Evolutionary conservation across 352 stramenopile species (phyloP).

Genomic region (Hyaloperonospora brassicae): DNA sequence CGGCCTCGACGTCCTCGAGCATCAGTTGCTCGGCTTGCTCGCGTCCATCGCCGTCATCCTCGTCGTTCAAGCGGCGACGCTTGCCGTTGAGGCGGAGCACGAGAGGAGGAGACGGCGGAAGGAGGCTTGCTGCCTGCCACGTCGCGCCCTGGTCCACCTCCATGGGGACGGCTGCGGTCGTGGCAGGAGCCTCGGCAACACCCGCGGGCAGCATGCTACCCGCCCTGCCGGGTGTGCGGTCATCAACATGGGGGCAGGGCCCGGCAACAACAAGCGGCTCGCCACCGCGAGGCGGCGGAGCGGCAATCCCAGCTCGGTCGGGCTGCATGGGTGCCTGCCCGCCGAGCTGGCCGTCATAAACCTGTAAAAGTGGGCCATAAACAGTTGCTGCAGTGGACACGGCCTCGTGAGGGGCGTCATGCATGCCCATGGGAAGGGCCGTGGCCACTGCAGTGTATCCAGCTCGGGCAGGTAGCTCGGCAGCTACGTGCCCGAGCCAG

Average conservation of each 20-base stretch:
- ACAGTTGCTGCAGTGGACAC: not conserved
- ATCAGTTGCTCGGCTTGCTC: no score
- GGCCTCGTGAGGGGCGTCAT: not conserved
- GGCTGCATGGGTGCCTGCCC: not conserved
- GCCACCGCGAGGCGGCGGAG: not conserved
- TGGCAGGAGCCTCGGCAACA: not conserved
- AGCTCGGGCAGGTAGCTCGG: no score
- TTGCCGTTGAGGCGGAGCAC: no score
- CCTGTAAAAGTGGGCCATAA: not conserved
- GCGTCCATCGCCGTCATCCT: no score
- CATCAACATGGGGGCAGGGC: not conserved
- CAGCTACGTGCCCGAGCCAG: no score
- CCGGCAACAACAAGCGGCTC: not conserved
- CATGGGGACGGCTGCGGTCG: not conserved
- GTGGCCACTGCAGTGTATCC: no score
- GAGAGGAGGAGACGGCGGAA: not conserved
- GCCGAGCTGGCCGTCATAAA: not conserved
- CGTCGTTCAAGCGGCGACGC: no score
- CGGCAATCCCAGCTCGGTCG: not conserved
- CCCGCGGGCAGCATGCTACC: no score
- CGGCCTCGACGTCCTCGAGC: no score
- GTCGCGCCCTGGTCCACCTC: not conserved
- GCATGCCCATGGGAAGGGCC: not conserved
- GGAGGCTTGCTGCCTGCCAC: not conserved
- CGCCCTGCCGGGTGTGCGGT: no score